Evolutionary conservation across 495 filamentous ascomycete genomes (phyloP), one percentile per base, ranked within the genome.

Genomic region (Barbatosphaeria neglecta): DNA sequence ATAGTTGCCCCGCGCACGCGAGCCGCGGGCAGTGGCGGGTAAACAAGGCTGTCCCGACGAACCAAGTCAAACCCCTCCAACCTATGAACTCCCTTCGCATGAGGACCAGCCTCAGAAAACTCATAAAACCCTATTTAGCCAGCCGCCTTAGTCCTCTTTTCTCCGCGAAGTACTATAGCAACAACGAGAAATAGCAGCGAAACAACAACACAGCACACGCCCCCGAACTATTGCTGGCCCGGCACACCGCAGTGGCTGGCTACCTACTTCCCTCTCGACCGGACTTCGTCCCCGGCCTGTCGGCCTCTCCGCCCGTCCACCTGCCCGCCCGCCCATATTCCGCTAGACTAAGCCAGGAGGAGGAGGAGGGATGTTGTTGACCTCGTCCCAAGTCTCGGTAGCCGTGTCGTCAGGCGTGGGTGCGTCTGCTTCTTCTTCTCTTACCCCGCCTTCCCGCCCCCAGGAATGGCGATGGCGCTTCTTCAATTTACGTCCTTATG

Each of bases 371-470:
- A 70, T 75, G 67, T 59, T 77, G 22, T 63, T 77, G 46, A 76
- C 73, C 37, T 74, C 72, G 6, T 59, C 62, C 13, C 73, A 76
- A 60, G 74, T 75, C 24, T 75, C 72, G 31, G 52, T 76, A 41
- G 60, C 70, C 38, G 59, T 73, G 17, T 69, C 74, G 24, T 69
- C 67, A 9, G 55, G 60, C 50, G 64, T 75, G 45, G 59, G 74
- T 77, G 68, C 37, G 61, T 44, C 31, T 23, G n/a, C 44, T 39
- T 25, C 46, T 43, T 52, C 51, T 44, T 43, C 42, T n/a, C n/a
- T n/a, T n/a, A n/a, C 44, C 48, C 16, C 38, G 17, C 27, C 18
- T 17, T 39, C 44, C 17, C 37, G 23, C 16, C 18, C 40, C 9
- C 45, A 54, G 16, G 27, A 18, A 27, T 9, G 28, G n/a, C 19